phyloP scores from a whole-genome alignment of 495 filamentous ascomycete species.

The Neurospora sp. region DNA sequence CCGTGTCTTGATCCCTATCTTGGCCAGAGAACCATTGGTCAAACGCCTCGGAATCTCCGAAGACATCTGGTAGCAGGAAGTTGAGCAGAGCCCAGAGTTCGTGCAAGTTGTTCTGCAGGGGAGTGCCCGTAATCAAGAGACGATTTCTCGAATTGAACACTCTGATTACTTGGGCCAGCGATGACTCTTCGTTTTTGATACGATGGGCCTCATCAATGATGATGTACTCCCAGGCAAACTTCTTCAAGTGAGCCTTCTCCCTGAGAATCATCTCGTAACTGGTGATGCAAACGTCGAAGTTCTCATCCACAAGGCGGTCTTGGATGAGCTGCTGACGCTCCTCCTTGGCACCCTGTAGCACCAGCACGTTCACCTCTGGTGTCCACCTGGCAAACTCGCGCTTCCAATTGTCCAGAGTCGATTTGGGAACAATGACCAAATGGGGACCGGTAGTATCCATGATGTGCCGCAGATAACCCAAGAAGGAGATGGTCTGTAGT shows the following conservation, averaged over 20 bases:
- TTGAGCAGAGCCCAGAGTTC: constrained; percentile 99
- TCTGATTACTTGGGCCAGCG: constrained; percentile 91
- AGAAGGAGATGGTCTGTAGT: constrained; percentile 77
- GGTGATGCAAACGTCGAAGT: constrained; percentile 38
- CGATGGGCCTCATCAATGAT: constrained; percentile 99
- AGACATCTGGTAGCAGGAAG: constrained; percentile 94
- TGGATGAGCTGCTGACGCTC: constrained; percentile 82
- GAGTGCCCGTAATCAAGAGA: constrained; percentile 92
- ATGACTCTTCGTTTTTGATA: constrained; percentile 99
- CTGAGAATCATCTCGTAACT: constrained; percentile 53
- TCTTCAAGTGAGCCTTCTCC: constrained; percentile 91
- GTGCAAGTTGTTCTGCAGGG: constrained; percentile 96
- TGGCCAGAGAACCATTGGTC: constrained; percentile 96
- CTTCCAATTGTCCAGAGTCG: constrained; percentile 97
- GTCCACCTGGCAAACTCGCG: constrained; percentile 91
- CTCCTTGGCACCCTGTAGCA: constrained; percentile 93
- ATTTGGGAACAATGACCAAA: constrained; percentile 89
- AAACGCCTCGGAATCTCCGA: constrained; percentile 95
- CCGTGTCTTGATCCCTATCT: constrained; percentile 80
- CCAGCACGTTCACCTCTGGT: constrained; percentile 87
- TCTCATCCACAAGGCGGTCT: constrained; percentile 80
- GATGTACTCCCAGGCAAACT: constrained; percentile 99
- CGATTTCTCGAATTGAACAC: constrained; percentile 95
- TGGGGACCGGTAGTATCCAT: constrained; percentile 87
- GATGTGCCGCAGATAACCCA: constrained; percentile 88